These are phyloP conservation scores for Malus hybrid DNA, from an alignment of 331 rosid species.

Conservation along the genomic window DNA sequence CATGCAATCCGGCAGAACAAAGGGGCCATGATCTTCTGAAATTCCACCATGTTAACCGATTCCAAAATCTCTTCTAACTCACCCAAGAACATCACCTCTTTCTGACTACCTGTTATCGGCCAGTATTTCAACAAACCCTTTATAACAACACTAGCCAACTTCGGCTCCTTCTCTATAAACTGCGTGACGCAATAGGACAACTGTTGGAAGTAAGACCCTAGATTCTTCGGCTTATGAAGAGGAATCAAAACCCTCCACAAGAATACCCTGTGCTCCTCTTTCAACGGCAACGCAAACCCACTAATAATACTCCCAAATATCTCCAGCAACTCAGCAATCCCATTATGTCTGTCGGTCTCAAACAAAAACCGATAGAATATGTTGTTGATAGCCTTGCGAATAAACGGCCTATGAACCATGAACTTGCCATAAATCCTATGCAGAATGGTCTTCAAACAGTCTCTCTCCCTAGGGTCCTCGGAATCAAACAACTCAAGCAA, in stretches of 20 bases:
- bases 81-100: conserved; percentile 90
- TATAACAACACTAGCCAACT: conserved; percentile 61
- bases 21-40: conserved; percentile 85
- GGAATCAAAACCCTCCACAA: conserved; percentile 94
- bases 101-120: conserved; percentile 84
- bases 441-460: conserved; percentile 73
- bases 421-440: conserved; percentile 90
- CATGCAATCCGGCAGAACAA: conserved; percentile 76
- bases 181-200: conserved; percentile 60
- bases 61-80: conserved; percentile 94
- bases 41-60: conserved; percentile 69
- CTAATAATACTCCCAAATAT: conserved; percentile 78
- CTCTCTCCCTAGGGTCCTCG: conserved; percentile 90
- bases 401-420: conserved; percentile 90
- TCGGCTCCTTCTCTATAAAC: conserved; percentile 89
- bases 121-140: conserved; percentile 76
- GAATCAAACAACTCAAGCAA: conserved; percentile 80
- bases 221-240: conserved; percentile 71
- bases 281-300: conserved; percentile 87
- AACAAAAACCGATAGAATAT: conserved; percentile 62
- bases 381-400: conserved; percentile 68
- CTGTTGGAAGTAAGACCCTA: conserved; percentile 77
- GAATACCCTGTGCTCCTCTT: conserved; percentile 91
- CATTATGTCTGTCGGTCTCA: conserved; percentile 73
- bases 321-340: conserved; percentile 85